These are phyloP conservation scores for Leishmania guyanensis DNA, from an alignment of 208 protist genomes.

Conservation along the genomic window DNA sequence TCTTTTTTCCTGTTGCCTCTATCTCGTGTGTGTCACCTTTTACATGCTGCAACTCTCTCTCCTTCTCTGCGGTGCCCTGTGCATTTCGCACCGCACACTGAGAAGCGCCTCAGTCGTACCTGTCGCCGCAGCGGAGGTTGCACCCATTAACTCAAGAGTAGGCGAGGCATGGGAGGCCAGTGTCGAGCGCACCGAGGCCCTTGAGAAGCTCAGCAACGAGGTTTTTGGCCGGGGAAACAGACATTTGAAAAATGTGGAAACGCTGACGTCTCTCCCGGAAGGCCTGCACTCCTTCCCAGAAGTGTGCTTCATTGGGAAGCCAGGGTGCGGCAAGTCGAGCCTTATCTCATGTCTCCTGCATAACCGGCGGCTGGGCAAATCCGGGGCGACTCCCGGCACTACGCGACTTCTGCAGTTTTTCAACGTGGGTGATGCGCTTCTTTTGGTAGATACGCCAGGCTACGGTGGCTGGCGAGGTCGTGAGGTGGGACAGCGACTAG, in stretches of 20 bases:
- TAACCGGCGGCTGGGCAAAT: slow-evolving; percentile 70
- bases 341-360: slow-evolving; percentile 82
- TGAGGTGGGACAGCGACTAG: slow-evolving; percentile 34
- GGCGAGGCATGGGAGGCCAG: not conserved
- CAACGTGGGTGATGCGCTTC: slow-evolving; percentile 86
- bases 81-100: not conserved
- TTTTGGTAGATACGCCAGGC: slow-evolving; percentile 88
- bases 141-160: not conserved
- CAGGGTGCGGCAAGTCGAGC: slow-evolving; percentile 87
- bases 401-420: slow-evolving; percentile 88
- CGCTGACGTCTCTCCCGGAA: slow-evolving; percentile 78
- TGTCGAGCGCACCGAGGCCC: slow-evolving; percentile 28
- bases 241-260: slow-evolving; percentile 84
- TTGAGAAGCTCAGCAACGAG: slow-evolving; percentile 69
- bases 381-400: slow-evolving; percentile 52
- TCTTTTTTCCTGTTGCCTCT: not conserved
- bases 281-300: slow-evolving; percentile 89
- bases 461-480: slow-evolving; percentile 85
- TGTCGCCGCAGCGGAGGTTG: not conserved
- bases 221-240: slow-evolving; percentile 85
- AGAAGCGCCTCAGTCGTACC: not conserved
- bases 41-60: slow-evolving; percentile 10
- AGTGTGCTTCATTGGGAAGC: slow-evolving; percentile 91
- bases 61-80: not conserved
- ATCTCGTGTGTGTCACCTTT: not conserved